Base-by-base conservation (phyloP, 2,329 filamentous ascomycete genomes). In the Lasiodiplodia hormozganensis region DNA sequence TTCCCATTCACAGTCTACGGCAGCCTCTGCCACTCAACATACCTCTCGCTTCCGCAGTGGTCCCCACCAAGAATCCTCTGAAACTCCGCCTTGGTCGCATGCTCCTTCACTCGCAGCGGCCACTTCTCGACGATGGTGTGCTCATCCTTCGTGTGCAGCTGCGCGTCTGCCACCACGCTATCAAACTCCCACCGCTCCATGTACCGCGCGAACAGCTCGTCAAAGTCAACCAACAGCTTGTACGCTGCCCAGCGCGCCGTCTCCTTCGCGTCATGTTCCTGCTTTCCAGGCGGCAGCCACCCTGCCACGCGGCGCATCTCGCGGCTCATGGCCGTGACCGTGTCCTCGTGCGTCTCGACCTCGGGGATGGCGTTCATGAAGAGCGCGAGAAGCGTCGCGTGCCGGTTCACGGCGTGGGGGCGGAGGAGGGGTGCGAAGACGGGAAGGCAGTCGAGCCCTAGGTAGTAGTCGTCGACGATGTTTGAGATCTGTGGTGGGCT, bases 311-410 rank as follows among this genome's bases (percentile, higher is more conserved):
- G 43, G 2, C n/a, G 25, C 56, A 34, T 40, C 31, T 11, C 57
- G 52, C 56, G 51, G 68, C 47, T 31, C 51, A 8, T 5, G 53
- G 31, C 8, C 56, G 70, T 5, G 56, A 51, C n/a, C 1, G 12
- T 51, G 58, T 62, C 58, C 3, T 21, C 21, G 11, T 34, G 49
- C 31, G 21, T 70, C 47, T 79, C 72, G 1, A 34, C 58, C 64
- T 73, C 70, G 2, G 56, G 12, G 23, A 79, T 70, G 1, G 78
- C 80, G 68, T 82, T 82, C 60, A 81, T 71, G 74, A 82, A 84
- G 0, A 82, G 75, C 11, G 78, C 77, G n/a, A 85, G 68, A 0
- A 84, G 72, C 0, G 80, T 81, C 1, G 82, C 82, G 34, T 81
- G 73, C 0, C 77, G 76, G 68, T 83, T 84, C 7, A 76, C 53